Base-by-base conservation (phyloP, 2,329 filamentous ascomycete genomes). In the Aspergillus uvarum region DNA sequence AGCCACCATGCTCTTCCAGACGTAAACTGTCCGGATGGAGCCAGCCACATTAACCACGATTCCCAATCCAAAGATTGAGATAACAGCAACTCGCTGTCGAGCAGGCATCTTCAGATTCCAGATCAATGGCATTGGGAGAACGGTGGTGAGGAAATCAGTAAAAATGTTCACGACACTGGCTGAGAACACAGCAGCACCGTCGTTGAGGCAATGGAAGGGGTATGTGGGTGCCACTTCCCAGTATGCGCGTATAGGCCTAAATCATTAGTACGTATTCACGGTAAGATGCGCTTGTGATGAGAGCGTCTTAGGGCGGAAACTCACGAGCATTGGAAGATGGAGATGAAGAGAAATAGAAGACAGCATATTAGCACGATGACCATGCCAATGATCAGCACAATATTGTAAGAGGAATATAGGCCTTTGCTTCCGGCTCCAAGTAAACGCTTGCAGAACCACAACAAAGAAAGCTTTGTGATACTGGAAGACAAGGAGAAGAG, bases 261-360 rank as follows among this genome's bases (percentile, higher is more conserved):
- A 22, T 26, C 35, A 22, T 68, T 53, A 67, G 63, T 26, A 32
- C 12, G 19, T 42, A 19, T 19, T n/a, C 4, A 16, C 49, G 10
- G 31, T 49, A 26, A 50, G 24, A 29, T 19, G 35, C 16, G 32
- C 24, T 47, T 19, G 14, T 48, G 5, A 11, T n/a, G 1, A 47
- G 32, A 35, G 32, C 32, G 14, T 24, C 1, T 7, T 29, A 8
- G 16, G 5, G 8, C n/a, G 22, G n/a, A 5, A 14, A 74, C 75
- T 65, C 63, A 79, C 77, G 62, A 64, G 71, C 77, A 80, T 55
- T 77, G 76, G 55, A 79, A 76, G 47, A 78, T 66, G 22, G 73
- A 73, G 26, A 74, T 52, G 12, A 74, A 57, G 5, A 71, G 61
- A 60, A 78, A 79, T 5, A 70, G 38, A 1, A 68, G n/a, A 35